Conservation (phyloP, 1,284 basidiomycete genomes). For the Mycosarcoma maydis region DNA sequence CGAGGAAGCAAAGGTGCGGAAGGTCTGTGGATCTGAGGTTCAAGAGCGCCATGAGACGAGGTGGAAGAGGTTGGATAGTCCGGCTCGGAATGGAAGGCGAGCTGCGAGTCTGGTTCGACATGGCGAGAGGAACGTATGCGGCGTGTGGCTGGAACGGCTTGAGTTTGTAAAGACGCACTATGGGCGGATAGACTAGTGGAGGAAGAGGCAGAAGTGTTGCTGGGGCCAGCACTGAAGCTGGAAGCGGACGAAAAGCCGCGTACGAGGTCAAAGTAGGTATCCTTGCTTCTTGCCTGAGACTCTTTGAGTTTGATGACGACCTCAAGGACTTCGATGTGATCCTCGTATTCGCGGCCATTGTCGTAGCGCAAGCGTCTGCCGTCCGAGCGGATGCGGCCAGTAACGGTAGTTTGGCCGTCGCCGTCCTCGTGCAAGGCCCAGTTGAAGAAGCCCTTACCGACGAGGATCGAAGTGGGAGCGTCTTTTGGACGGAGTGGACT, state of each 20-base stretch:
- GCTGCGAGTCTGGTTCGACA: slow-evolving; percentile 11
- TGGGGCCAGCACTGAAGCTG: slow-evolving; percentile 28
- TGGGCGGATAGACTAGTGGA: slow-evolving; percentile 2
- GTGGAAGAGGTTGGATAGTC: slow-evolving; percentile 36
- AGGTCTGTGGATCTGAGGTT: slow-evolving; percentile 28
- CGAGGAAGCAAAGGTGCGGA: slow-evolving; percentile 13
- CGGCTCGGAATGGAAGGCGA: slow-evolving; percentile 39
- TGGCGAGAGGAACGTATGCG: slow-evolving; percentile 25
- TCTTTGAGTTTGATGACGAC: slow-evolving; percentile 63
- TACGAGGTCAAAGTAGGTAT: slow-evolving; percentile 56
- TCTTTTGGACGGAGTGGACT: slow-evolving; percentile 31
- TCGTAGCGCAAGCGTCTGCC: slow-evolving; percentile 45
- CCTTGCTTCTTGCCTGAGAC: slow-evolving; percentile 52
- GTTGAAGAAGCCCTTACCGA: slow-evolving; percentile 64
- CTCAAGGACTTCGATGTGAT: slow-evolving; percentile 57
- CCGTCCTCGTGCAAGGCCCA: slow-evolving; percentile 61
- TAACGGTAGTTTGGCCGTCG: slow-evolving; percentile 60
- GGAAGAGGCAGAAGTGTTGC: slow-evolving; percentile 7
- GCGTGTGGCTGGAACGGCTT: slow-evolving; percentile 13
- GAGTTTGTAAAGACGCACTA: slow-evolving; percentile 5
- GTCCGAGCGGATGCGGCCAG: slow-evolving; percentile 58
- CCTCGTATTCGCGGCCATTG: slow-evolving; percentile 54
- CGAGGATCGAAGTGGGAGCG: slow-evolving; percentile 45
- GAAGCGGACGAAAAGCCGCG: slow-evolving; percentile 41
- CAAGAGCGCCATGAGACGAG: slow-evolving; percentile 16